Conservation (phyloP, 2,329 filamentous ascomycete genomes). For the Phyllosticta citriasiana region DNA sequence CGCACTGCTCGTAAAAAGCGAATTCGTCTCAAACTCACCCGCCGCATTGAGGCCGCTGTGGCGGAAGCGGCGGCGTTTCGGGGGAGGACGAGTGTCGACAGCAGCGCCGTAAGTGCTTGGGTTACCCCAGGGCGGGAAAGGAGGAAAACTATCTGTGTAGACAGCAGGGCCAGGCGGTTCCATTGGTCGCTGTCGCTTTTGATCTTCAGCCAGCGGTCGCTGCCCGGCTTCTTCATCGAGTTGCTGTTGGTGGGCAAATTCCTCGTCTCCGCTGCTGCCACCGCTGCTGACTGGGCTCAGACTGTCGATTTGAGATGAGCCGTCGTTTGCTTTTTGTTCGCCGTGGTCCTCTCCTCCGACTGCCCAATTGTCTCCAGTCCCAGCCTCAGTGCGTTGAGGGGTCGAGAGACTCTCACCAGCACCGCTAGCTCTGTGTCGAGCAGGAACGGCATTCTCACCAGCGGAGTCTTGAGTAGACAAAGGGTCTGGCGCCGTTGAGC, state of each 20-base stretch:
- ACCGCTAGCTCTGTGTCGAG: no score
- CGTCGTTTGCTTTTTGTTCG: background rate
- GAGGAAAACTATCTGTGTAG: background rate
- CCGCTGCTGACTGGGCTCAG: background rate
- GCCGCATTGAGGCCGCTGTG: background rate
- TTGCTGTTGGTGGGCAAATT: background rate
- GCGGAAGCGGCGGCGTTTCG: background rate
- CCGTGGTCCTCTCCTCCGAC: background rate
- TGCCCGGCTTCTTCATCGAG: background rate
- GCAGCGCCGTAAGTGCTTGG: background rate
- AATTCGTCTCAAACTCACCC: background rate
- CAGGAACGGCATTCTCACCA: no score
- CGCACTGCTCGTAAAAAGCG: background rate
- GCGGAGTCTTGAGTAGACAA: no score
- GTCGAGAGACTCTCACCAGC: no score
- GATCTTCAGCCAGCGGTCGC: no score
- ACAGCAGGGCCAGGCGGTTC: background rate
- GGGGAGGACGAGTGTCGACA: no score
- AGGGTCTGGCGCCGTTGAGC: no score
- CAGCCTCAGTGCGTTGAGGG: no score
- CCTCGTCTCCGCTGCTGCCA: background rate
- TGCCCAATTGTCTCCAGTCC: no score
- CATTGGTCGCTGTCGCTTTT: no score
- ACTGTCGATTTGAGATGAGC: background rate
- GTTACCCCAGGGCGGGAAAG: background rate